Evolutionary conservation across 2,329 filamentous ascomycete species (phyloP).

Genomic region (Colletotrichum abscissum): DNA sequence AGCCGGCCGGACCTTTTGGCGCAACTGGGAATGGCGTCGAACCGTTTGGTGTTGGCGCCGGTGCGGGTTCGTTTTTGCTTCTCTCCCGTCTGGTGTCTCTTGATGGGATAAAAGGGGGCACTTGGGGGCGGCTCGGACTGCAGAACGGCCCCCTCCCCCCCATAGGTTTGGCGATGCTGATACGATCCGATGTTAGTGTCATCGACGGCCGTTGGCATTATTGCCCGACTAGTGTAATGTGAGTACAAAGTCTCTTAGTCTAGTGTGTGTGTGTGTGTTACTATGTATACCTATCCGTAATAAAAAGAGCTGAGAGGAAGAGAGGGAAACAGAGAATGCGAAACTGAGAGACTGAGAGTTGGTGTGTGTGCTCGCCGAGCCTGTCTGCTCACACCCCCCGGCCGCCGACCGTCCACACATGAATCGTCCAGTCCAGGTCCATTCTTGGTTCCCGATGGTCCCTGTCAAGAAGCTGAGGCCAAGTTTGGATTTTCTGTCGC

Average conservation of each 20-base stretch:
- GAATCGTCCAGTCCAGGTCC: slow-evolving; percentile 1
- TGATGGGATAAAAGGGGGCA: not conserved
- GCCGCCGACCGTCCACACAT: not conserved
- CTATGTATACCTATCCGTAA: no score
- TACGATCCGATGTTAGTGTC: slow-evolving; percentile 9
- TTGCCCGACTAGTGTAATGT: not conserved
- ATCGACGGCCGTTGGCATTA: not conserved
- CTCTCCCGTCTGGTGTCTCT: not conserved
- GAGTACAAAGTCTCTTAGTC: not conserved
- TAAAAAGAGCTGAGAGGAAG: not conserved
- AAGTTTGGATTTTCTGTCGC: slow-evolving; percentile 12
- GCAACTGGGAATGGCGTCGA: not conserved
- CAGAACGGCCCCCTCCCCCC: not conserved
- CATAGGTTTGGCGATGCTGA: not conserved
- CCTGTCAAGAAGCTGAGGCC: slow-evolving; percentile 5
- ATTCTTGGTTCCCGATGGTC: not conserved
- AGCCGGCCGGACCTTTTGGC: not conserved
- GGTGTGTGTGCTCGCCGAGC: not conserved
- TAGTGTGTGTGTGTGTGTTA: not conserved
- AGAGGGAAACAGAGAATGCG: not conserved
- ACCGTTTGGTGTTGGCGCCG: not conserved
- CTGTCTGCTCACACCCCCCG: not conserved
- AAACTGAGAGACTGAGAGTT: not conserved
- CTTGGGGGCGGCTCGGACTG: not conserved
- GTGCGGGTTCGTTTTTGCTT: not conserved